Conservation (phyloP, 257 asterid genomes). For the Hygrophila difformis region DNA sequence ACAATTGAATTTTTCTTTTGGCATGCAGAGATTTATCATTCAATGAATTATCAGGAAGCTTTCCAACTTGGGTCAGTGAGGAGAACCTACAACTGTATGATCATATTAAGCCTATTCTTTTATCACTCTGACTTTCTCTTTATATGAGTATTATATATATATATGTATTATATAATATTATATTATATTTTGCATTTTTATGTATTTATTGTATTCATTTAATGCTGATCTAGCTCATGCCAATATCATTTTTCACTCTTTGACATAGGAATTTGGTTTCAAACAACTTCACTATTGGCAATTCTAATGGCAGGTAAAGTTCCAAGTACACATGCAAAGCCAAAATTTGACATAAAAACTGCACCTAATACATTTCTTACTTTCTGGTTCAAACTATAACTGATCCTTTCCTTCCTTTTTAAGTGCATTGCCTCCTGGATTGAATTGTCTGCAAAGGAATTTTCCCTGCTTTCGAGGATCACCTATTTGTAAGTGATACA, state of each 20-base stretch:
- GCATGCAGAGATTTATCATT: slow-evolving; percentile 64
- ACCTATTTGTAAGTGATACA: no score
- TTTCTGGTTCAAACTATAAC: not conserved
- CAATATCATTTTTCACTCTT: not conserved
- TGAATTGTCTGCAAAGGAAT: slow-evolving; percentile 62
- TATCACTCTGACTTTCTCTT: slow-evolving; percentile 1
- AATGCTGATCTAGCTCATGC: not conserved
- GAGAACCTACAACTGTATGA: slow-evolving; percentile 50
- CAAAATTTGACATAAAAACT: no score
- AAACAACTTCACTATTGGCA: slow-evolving; percentile 50
- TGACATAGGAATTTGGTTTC: slow-evolving; percentile 55
- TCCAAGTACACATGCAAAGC: no score
- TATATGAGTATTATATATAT: not conserved
- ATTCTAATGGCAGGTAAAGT: slow-evolving; percentile 52
- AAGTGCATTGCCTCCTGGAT: slow-evolving; percentile 54
- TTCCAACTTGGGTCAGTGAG: slow-evolving; percentile 62
- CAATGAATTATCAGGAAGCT: slow-evolving; percentile 60
- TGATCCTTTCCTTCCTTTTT: slow-evolving; percentile 14
- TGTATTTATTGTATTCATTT: no score
- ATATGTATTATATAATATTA: not conserved
- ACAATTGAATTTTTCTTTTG: slow-evolving; percentile 4
- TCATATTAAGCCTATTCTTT: not conserved
- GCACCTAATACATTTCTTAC: no score
- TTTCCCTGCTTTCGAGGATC: no score
- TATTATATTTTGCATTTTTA: no score